A percentile compares a stretch with the other conserved stretches of the same genome.
Conservation (phyloP, 352 stramenopile genomes). For the Globisporangium sylvaticum region DNA sequence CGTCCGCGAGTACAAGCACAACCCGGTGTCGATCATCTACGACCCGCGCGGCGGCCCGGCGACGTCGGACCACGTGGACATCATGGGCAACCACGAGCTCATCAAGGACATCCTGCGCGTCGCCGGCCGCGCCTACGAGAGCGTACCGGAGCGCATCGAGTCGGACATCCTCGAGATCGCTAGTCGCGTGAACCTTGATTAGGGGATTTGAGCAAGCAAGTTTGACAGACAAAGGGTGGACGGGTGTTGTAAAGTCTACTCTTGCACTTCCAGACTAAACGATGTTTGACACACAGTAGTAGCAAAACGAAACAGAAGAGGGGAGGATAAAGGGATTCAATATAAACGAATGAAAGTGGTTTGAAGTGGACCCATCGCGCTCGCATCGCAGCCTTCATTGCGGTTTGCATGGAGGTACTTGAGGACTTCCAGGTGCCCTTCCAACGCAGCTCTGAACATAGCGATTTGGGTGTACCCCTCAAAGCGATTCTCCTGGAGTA, state of each 20-base stretch:
- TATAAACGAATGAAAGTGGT: not conserved
- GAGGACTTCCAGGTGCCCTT: no score
- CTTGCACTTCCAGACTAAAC: no score
- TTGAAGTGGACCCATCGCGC: no score
- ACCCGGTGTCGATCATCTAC: constrained; percentile 72
- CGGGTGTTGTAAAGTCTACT: no score
- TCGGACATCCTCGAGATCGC: constrained; percentile 68
- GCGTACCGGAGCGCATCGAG: constrained; percentile 65
- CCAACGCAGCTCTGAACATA: no score
- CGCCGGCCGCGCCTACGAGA: constrained; percentile 56
- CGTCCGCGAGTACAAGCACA: constrained; percentile 75
- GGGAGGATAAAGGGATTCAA: not conserved
- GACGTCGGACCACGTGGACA: constrained; percentile 93
- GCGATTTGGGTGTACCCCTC: no score
- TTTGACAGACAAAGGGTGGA: no score
- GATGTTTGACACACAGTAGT: no score
- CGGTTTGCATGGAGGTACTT: not conserved
- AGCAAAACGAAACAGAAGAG: not conserved
- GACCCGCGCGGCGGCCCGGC: constrained; percentile 64
- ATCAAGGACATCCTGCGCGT: constrained; percentile 77
- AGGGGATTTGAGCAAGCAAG: no score
- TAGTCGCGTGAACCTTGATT: constrained; percentile 38
- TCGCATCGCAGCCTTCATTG: not conserved
- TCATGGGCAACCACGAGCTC: constrained; percentile 92
- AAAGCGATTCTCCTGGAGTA: not conserved